Evolutionary conservation across 768 basidiomycete genomes (phyloP).

Genomic region (Podaxis mareebaensis): DNA sequence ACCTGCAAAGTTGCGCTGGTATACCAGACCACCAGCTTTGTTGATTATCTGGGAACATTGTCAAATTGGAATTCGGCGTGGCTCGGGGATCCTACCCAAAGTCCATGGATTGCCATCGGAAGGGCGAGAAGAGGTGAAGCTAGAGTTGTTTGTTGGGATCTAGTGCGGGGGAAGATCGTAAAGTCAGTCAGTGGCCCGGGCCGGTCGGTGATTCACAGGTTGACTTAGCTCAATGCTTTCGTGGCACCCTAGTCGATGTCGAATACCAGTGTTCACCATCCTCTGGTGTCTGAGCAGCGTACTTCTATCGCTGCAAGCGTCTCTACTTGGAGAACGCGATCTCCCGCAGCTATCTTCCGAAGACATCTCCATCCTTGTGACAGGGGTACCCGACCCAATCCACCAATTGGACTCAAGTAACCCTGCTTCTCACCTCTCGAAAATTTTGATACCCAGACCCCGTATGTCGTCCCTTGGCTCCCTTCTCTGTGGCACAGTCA

Average conservation of each 20-base stretch:
- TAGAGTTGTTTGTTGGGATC: not conserved
- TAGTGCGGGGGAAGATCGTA: not conserved
- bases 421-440: constrained; percentile 73
- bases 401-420: constrained; percentile 67
- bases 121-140: not conserved
- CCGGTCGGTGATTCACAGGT: not conserved
- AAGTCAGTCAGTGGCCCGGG: not conserved
- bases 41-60: constrained; percentile 75
- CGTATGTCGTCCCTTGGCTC: constrained; percentile 44
- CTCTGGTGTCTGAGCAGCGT: constrained; percentile 26
- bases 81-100: constrained; percentile 62
- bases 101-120: constrained; percentile 73
- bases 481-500: constrained; percentile 1
- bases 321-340: constrained; percentile 41
- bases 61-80: constrained; percentile 4
- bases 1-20: constrained; percentile 92
- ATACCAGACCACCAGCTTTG: constrained; percentile 96
- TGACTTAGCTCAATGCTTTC: constrained; percentile 13
- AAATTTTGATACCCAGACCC: constrained; percentile 82
- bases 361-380: constrained; percentile 51
- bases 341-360: constrained; percentile 47
- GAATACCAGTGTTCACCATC: constrained; percentile 18
- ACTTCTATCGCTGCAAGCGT: constrained; percentile 34
- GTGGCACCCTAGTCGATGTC: constrained; percentile 14
- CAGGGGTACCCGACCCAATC: constrained; percentile 56